Evolutionary conservation across 371 early-diverging fungal genomes (phyloP), one percentile per base, ranked within the genome.

Genomic region (Smittium culicis): DNA sequence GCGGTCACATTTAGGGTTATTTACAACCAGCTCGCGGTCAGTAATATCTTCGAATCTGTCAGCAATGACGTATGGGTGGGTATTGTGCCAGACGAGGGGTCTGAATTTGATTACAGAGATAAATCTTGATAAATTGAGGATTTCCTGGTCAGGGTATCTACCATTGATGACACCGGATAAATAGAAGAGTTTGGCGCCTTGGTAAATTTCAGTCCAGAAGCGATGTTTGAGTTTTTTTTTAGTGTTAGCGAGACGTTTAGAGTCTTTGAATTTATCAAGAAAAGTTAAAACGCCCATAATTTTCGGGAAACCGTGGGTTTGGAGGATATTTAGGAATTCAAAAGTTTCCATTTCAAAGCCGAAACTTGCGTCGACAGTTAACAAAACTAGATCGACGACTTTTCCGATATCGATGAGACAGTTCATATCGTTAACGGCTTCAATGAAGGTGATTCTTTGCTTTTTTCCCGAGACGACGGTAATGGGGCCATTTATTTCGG

Each of bases 311-410:
- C 99, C 99, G 70, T 99, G 99, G 1, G 91, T 85, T 73, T 97
- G 98, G 34, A 99, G 80, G 67, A 99, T 85, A 75, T 95, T 97
- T 33, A 99, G 80, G 77, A 96, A 97, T 82, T 99, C 99, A 72
- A 99, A 98, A 0, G 98, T 98, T 85, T 98, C 99, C 96, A 97
- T 98, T 78, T 99, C 99, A 77, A 99, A 91, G 32, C 98, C 98
- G 75, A 90, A 96, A 72, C 88, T 88, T 2, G 96, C 97, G 75
- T 99, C 96, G 68, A 99, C 90, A 73, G 90, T 79, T 66, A 99
- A 79, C 45, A 99, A 83, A 1, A 99, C 93, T 66, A 99, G 75
- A 79, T 99, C 99, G 0, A 96, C 94, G 29, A 98, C 83, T 78
- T 99, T 99, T 61, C 93, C 94, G 29, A 94, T 80, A 79, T 99